These are phyloP conservation scores for Colletotrichum sojae DNA, from an alignment of 2,329 filamentous ascomycete genomes.

Conservation along the genomic window DNA sequence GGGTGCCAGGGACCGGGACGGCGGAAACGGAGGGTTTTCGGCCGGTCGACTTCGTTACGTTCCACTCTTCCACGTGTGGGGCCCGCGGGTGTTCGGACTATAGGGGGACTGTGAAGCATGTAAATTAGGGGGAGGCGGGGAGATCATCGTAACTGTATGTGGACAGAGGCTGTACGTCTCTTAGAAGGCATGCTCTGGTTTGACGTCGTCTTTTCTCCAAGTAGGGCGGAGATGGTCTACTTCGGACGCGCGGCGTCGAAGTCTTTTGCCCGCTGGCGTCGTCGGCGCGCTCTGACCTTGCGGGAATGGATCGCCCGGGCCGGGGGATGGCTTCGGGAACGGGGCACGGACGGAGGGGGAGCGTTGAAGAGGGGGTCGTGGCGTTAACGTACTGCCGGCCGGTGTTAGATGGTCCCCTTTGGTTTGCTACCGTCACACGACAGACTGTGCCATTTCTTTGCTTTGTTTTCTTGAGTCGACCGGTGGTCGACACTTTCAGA, in stretches of 20 bases:
- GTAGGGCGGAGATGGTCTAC: too few species aligned
- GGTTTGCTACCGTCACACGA: background rate
- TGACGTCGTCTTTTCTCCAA: too few species aligned
- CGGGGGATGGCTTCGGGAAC: too few species aligned
- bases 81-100: conserved; percentile 2
- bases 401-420: background rate
- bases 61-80: background rate
- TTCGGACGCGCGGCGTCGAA: too few species aligned
- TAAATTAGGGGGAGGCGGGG: conserved; percentile 18
- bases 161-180: background rate
- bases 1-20: conserved; percentile 17
- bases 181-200: background rate
- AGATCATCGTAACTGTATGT: background rate
- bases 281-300: too few species aligned
- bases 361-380: too few species aligned
- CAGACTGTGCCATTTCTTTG: background rate
- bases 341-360: too few species aligned
- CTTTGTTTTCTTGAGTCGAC: background rate
- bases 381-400: background rate
- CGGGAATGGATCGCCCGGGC: too few species aligned
- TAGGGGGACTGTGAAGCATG: conserved; percentile 11
- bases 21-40: conserved; percentile 32
- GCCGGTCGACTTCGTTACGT: background rate
- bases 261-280: too few species aligned
- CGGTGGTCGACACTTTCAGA: background rate